Percentiles rank a stretch among this genome's conserved stretches.
Conservation (phyloP, 192 early-diverging fungal genomes). For the Rhizophlyctis rosea region DNA sequence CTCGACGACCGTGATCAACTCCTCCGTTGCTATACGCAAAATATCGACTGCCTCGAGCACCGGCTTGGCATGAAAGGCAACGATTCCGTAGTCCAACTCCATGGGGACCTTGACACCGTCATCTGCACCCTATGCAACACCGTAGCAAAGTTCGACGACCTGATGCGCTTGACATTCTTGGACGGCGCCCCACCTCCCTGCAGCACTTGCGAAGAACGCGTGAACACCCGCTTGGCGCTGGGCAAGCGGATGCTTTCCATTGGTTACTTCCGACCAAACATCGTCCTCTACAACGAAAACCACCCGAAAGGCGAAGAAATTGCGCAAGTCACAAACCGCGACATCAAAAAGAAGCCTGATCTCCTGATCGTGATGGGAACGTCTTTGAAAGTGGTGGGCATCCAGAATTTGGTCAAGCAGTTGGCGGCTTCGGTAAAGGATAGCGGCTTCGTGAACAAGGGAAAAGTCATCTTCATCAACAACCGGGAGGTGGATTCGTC, state of each 20-base stretch:
- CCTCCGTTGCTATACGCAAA: slow-evolving; percentile 89
- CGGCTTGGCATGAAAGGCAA: slow-evolving; percentile 59
- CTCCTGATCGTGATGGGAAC: slow-evolving; percentile 87
- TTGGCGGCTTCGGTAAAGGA: slow-evolving; percentile 44
- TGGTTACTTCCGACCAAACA: slow-evolving; percentile 84
- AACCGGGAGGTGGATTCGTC: slow-evolving; percentile 58
- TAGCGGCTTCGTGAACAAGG: slow-evolving; percentile 17
- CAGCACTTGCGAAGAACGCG: slow-evolving; percentile 52
- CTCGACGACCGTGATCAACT: slow-evolving; percentile 74
- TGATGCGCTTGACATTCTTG: slow-evolving; percentile 53
- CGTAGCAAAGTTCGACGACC: slow-evolving; percentile 58
- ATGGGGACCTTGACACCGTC: slow-evolving; percentile 83
- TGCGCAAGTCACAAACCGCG: slow-evolving; percentile 25
- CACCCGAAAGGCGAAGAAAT: slow-evolving; percentile 65
- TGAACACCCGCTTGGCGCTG: slow-evolving; percentile 44
- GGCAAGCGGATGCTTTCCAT: slow-evolving; percentile 76
- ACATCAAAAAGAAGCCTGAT: slow-evolving; percentile 56
- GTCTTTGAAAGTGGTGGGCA: slow-evolving; percentile 76
- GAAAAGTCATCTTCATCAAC: slow-evolving; percentile 72
- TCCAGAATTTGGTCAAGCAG: slow-evolving; percentile 72
- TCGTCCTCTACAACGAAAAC: slow-evolving; percentile 94
- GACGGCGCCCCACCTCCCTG: slow-evolving; percentile 71
- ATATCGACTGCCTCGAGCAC: slow-evolving; percentile 91
- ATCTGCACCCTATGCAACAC: slow-evolving; percentile 83
- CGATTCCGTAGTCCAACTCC: slow-evolving; percentile 81